Evolutionary conservation across 805 yeast species (phyloP).

Genomic region (Hyphopichia homilentoma): DNA sequence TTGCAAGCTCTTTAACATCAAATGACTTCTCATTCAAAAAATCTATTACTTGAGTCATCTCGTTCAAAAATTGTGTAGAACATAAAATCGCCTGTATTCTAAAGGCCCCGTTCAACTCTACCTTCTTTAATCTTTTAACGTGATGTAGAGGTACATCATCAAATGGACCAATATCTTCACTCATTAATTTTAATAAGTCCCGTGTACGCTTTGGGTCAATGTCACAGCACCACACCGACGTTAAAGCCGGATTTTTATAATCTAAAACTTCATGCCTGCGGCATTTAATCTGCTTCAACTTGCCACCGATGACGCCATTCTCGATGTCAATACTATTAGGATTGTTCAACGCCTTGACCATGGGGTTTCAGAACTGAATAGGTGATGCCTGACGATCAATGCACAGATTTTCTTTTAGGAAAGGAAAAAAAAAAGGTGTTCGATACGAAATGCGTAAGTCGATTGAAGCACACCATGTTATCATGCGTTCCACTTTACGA

Average conservation of each 20-base stretch:
- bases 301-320: constrained; percentile 41
- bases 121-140: constrained; percentile 54
- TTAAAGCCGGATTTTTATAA: constrained; percentile 21
- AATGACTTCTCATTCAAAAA: too few relatives aligned
- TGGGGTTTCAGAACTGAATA: too few relatives aligned
- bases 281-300: constrained; percentile 44
- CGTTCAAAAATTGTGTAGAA: constrained; percentile 29
- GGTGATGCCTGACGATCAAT: too few relatives aligned
- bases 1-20: constrained; percentile 7
- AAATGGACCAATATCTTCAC: constrained; percentile 20
- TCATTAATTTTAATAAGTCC: constrained; percentile 20
- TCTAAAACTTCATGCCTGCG: constrained; percentile 12
- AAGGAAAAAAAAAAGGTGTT: too few relatives aligned
- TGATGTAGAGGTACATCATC: constrained; percentile 33
- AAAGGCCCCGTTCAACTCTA: constrained; percentile 4
- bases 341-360: background rate
- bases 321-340: constrained; percentile 38
- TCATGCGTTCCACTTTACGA: too few relatives aligned
- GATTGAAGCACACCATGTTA: too few relatives aligned
- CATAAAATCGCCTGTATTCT: constrained; percentile 45
- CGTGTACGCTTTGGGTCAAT: constrained; percentile 36
- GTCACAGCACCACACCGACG: constrained; percentile 47
- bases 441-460: too few relatives aligned
- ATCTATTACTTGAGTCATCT: background rate
- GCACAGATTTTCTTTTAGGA: too few relatives aligned